Base-by-base conservation (phyloP, 345 rosid species). In the Combretum micranthum region DNA sequence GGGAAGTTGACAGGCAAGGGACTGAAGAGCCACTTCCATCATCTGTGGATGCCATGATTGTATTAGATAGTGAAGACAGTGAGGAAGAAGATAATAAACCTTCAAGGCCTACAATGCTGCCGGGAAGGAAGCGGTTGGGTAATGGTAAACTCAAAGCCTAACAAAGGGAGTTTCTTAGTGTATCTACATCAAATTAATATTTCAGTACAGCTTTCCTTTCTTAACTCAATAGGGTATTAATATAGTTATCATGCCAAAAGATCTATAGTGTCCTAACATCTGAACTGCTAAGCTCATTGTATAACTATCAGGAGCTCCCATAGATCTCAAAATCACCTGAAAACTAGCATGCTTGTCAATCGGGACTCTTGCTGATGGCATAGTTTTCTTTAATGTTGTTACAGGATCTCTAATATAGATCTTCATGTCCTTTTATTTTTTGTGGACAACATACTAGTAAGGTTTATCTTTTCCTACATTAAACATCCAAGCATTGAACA, bases 1-100 rank as follows among this genome's bases (percentile, higher is more conserved):
- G 52, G 57, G 76, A 56, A 65, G 53, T 52, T 60, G 61, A 65
- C 19, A 45, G 57, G 39, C 53, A 59, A 10, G 71, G 26, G 4
- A 4, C 12, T 19, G 83, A 64, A 62, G 83, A 69, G 63, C 45
- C 72, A 56, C 65, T 64, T n/a, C 14, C 69, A 56, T 44, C 69
- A 50, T 2, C 26, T 5, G 2, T 25, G 26, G 95, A 83, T 46
- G 53, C 74, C 13, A 60, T 76, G 52, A 75, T 90, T 13, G 88
- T 87, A 59, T 64, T 70, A 51, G 95, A 90, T 64, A 84, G 95
- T 47, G 95, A 90, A 67, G 95, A 86, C 4, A 84, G 92, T 22
- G 95, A 78, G 58, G 82, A 78, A n/a, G 91, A 85, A 64, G 72
- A 19, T 64, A 52, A 42, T 64, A 64, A 62, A 60, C 50, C 63